Evolutionary conservation across 148 eudicot species (phyloP), one percentile per base, ranked within the genome.

Genomic region (Diospyros lotus): DNA sequence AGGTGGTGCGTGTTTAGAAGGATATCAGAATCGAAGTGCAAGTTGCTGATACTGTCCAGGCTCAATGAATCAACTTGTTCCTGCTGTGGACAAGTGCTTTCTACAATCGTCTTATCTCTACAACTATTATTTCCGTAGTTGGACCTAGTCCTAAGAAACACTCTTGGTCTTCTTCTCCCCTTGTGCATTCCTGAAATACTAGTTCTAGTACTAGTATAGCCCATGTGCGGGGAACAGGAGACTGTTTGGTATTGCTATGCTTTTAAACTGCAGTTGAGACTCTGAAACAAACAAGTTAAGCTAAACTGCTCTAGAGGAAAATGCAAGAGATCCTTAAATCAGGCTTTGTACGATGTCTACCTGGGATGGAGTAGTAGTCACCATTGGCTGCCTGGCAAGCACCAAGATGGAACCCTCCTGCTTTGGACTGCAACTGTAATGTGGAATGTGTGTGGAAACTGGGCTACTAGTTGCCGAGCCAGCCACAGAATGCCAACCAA

Each of bases 1-100:
- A 68, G n/a, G 64, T 48, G n/a, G 64, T 48, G 65, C n/a, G 66
- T 39, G 50, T 78, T 71, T 64, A 59, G 38, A 53, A 58, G 65
- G 45, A 55, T 14, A 3, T 54, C 60, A 39, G 73, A 70, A 12
- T 13, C 12, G 46, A 54, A 70, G 38, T 13, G 28, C 6, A 41
- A 54, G 13, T 40, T 41, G 12, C 73, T 38, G 48, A 28, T 10
- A 28, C 48, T 39, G 9, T 61, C 65, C 41, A 9, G 65, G 42
- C 65, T 61, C 65, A 61, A 18, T 38, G 11, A 39, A 67, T 68
- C 9, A 11, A 70, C 39, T 54, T 70, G 28, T 5, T 40, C 61
- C 38, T 14, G 28, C 28, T 55, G 62, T 53, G 5, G 42, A 28
- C n/a, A 6, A 18, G 13, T 50, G 42, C 41, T 28, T 50, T 8